phyloP scores from a whole-genome alignment of 306 rosid species.

The Lagenaria siceraria region DNA sequence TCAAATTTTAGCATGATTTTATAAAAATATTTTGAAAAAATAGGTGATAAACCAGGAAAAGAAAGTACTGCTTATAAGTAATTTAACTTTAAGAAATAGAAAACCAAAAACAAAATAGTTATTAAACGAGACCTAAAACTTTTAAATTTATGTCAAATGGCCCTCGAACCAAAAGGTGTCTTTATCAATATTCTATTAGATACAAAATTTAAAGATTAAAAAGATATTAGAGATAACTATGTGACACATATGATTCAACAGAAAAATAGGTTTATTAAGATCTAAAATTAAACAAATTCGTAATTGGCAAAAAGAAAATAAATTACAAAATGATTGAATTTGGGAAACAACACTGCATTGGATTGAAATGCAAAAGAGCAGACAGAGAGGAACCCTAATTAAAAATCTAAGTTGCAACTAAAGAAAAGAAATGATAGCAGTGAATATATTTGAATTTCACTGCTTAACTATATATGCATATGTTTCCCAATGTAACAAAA shows the following conservation, averaged over 20 bases:
- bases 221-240: too few relatives aligned
- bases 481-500: background rate
- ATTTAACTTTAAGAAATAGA: too few relatives aligned
- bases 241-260: background rate
- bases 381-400: background rate
- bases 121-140: too few relatives aligned
- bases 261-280: background rate
- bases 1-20: too few relatives aligned
- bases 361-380: background rate
- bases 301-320: fast-evolving
- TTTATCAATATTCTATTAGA: too few relatives aligned
- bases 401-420: background rate
- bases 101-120: too few relatives aligned
- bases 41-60: too few relatives aligned
- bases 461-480: background rate
- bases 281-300: background rate
- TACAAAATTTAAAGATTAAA: too few relatives aligned
- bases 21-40: too few relatives aligned
- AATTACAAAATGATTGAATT: background rate
- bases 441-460: background rate
- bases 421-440: background rate
- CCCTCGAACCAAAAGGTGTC: too few relatives aligned
- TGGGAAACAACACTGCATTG: background rate
- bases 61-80: too few relatives aligned
- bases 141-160: too few relatives aligned